Conservation (phyloP, 2,329 filamentous ascomycete genomes). For the Xenosphaeropsis pyriputrescens region DNA sequence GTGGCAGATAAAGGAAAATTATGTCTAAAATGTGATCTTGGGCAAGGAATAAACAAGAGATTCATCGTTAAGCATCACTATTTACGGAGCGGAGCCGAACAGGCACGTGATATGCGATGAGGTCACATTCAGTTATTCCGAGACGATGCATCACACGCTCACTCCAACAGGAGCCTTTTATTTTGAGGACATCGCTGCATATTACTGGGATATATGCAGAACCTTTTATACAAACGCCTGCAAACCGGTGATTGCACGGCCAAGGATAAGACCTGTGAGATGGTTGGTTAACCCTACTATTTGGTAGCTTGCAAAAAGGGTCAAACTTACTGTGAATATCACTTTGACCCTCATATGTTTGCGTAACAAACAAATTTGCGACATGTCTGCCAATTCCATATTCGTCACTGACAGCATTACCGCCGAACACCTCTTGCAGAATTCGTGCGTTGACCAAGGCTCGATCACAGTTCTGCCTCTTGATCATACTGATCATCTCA, state of each 20-base stretch:
- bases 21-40: too few relatives aligned
- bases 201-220: too few relatives aligned
- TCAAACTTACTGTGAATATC: conserved; percentile 73
- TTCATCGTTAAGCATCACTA: too few relatives aligned
- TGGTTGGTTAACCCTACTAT: conserved; percentile 11
- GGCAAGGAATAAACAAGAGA: too few relatives aligned
- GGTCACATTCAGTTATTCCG: too few relatives aligned
- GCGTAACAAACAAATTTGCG: conserved; percentile 89
- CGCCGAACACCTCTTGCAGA: conserved; percentile 91
- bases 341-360: conserved; percentile 96
- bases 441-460: conserved; percentile 66
- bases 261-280: conserved; percentile 48
- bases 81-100: too few relatives aligned
- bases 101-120: too few relatives aligned
- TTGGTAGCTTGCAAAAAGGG: conserved; percentile 1
- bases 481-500: conserved; percentile 96
- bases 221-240: conserved; percentile 57
- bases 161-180: too few relatives aligned
- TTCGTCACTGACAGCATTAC: conserved; percentile 96
- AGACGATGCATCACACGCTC: too few relatives aligned
- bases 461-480: conserved; percentile 92
- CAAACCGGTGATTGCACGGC: conserved; percentile 55
- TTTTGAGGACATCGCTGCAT: too few relatives aligned
- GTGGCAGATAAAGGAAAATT: too few relatives aligned
- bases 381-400: conserved; percentile 93